These are phyloP conservation scores for Leccinum aurantiacum DNA, from an alignment of 768 basidiomycete genomes.

Conservation along the genomic window DNA sequence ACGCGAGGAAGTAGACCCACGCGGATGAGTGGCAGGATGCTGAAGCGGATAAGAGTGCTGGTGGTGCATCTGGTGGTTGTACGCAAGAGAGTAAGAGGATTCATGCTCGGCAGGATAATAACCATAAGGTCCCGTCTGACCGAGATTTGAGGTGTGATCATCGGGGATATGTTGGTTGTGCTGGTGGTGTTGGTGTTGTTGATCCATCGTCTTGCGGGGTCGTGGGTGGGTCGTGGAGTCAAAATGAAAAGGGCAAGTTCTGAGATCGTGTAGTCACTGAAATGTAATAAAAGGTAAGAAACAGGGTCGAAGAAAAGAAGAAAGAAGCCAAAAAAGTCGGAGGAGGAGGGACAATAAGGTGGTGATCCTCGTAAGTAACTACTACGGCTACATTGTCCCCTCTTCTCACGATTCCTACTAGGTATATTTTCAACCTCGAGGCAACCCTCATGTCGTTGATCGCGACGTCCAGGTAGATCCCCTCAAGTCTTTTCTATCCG, in stretches of 20 bases:
- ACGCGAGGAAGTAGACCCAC: conserved; percentile 59
- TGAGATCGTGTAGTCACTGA: conserved; percentile 31
- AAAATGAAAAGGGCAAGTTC: conserved; percentile 36
- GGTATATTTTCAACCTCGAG: conserved; percentile 24
- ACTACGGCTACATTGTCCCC: conserved; percentile 16
- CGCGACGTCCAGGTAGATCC: conserved; percentile 7
- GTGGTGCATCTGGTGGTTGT: conserved; percentile 47
- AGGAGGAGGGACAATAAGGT: conserved; percentile 26
- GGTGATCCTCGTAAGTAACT: conserved; percentile 24
- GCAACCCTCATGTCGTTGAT: conserved; percentile 19
- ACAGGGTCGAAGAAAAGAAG: conserved; percentile 38
- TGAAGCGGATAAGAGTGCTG: conserved; percentile 55
- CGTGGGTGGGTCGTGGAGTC: conserved; percentile 36
- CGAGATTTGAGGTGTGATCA: conserved; percentile 45
- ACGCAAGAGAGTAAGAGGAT: conserved; percentile 51
- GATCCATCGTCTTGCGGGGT: conserved; percentile 43
- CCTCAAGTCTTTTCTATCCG: conserved; percentile 1
- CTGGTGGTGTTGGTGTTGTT: conserved; percentile 38
- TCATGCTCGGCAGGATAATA: conserved; percentile 59
- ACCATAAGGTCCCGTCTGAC: conserved; percentile 42
- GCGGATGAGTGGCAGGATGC: conserved; percentile 62
- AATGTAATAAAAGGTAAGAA: conserved; percentile 34
- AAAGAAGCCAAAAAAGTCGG: conserved; percentile 28
- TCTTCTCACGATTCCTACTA: conserved; percentile 22
- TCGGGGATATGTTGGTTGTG: conserved; percentile 48